These are phyloP conservation scores for Coemansia sp. DNA, from an alignment of 192 early-diverging fungal genomes.

Conservation along the genomic window DNA sequence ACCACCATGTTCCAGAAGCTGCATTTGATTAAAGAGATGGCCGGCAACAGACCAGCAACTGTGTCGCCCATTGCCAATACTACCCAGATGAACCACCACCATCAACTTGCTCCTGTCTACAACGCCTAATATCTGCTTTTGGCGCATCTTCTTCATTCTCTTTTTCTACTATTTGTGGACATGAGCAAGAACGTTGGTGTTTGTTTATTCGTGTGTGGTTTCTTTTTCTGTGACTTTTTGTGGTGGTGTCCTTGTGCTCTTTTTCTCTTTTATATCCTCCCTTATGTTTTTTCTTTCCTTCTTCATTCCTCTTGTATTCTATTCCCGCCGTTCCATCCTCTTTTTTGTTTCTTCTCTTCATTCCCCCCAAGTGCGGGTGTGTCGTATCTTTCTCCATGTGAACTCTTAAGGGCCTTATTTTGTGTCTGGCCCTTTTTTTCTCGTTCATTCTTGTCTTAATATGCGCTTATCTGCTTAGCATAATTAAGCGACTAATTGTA, in stretches of 20 bases:
- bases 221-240: background rate
- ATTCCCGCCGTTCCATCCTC: background rate
- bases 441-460: background rate
- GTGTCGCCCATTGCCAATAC: constrained; percentile 17
- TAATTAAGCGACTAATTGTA: background rate
- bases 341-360: background rate
- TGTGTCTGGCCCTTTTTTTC: background rate
- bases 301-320: background rate
- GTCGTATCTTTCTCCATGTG: no score
- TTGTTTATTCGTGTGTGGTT: background rate
- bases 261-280: constrained; percentile 10
- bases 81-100: constrained; percentile 6
- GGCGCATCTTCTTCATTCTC: constrained; percentile 17
- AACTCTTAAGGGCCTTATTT: background rate
- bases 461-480: constrained; percentile 4
- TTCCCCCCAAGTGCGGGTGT: background rate
- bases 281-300: background rate
- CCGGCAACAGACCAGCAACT: constrained; percentile 31
- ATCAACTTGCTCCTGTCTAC: constrained; percentile 40
- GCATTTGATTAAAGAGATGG: constrained; percentile 36
- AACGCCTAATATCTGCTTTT: constrained; percentile 45
- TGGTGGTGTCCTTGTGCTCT: background rate
- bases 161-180: constrained; percentile 9
- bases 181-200: background rate
- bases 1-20: constrained; percentile 46